Evolutionary conservation across 2,329 filamentous ascomycete genomes (phyloP).

Genomic region (Paramyrothecium roridum): DNA sequence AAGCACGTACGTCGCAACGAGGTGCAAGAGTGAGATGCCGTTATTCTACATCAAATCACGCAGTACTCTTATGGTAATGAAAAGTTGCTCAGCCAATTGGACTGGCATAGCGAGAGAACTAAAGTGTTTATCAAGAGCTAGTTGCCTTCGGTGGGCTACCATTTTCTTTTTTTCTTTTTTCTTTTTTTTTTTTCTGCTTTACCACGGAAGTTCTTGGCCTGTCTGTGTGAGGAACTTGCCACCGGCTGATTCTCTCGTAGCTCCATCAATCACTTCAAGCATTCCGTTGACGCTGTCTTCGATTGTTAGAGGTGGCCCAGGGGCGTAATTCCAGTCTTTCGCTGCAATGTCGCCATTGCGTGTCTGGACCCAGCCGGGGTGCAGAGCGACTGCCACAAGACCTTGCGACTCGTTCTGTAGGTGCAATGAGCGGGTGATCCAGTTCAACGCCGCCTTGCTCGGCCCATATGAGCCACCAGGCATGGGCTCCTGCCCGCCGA

Average conservation of each 20-base stretch:
- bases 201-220: constrained; percentile 25
- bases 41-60: no score
- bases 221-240: constrained; percentile 30
- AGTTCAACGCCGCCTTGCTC: constrained; percentile 31
- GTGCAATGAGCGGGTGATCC: constrained; percentile 25
- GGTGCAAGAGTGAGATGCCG: no score
- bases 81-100: no score
- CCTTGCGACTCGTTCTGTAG: constrained; percentile 13
- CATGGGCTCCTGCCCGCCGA: constrained; percentile 24
- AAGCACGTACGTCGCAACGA: no score
- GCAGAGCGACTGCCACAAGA: constrained; percentile 25
- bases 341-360: constrained; percentile 25
- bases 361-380: constrained; percentile 36
- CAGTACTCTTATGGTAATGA: no score
- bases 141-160: no score
- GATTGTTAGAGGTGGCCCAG: constrained; percentile 18
- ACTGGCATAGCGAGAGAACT: no score
- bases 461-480: constrained; percentile 30
- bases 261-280: constrained; percentile 30
- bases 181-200: neutral
- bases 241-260: constrained; percentile 24
- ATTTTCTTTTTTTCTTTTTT: no score
- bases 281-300: constrained; percentile 28
- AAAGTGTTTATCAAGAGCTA: no score
- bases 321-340: constrained; percentile 23